Base-by-base conservation (phyloP, 108 stramenopile species). In the Seminavis robusta region DNA sequence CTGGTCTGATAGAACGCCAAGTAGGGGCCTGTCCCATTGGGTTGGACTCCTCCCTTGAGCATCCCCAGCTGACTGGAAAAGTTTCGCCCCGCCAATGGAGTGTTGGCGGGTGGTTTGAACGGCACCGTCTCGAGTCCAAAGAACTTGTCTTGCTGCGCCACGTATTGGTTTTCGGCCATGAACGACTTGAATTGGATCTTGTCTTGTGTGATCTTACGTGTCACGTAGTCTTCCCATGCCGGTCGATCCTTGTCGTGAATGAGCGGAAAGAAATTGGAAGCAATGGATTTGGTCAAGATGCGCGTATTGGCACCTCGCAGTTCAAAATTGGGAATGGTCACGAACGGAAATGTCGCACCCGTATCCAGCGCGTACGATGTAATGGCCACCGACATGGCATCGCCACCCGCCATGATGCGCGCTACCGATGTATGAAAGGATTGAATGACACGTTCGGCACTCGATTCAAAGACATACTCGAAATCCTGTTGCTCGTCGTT, bases 341-440 rank as follows among this genome's bases (percentile, higher is more conserved):
- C 57, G 30, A 59, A 59, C 6, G 67, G 67, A 21, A 50, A 68
- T 26, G 39, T 68, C 11, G 30, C 28, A n/a, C 25, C 32, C 2
- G 36, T 15, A n/a, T 8, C 21, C 4, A n/a, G n/a, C n/a, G n/a
- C n/a, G n/a, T n/a, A n/a, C n/a, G n/a, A n/a, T n/a, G n/a, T n/a
- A n/a, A n/a, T n/a, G n/a, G n/a, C n/a, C n/a, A n/a, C n/a, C n/a
- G n/a, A n/a, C n/a, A n/a, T n/a, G n/a, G n/a, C n/a, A n/a, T n/a
- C n/a, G n/a, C n/a, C n/a, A n/a, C n/a, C n/a, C n/a, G n/a, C n/a
- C n/a, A n/a, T n/a, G n/a, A n/a, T n/a, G n/a, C n/a, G n/a, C n/a
- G n/a, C n/a, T n/a, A n/a, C n/a, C n/a, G n/a, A n/a, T n/a, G n/a
- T n/a, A n/a, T n/a, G n/a, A n/a, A n/a, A n/a, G n/a, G n/a, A n/a